A percentile compares a stretch with the other conserved stretches of the same genome.
Evolutionary conservation across 805 yeast species (phyloP).

Genomic region (Hanseniaspora lindneri): DNA sequence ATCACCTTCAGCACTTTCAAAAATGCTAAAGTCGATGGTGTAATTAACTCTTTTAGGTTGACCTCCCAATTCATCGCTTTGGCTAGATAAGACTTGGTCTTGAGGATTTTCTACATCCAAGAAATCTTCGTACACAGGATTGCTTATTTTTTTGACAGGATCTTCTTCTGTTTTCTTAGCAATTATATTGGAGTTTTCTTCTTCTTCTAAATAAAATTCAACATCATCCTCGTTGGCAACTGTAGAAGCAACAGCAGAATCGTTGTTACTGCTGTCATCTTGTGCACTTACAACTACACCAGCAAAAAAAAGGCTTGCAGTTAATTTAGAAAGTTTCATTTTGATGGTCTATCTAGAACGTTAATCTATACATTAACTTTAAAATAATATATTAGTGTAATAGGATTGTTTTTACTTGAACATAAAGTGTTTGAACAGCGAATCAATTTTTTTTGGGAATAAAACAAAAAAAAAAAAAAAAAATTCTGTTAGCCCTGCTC

Average conservation of each 20-base stretch:
- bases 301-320: neutral
- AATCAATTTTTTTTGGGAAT: too few relatives aligned
- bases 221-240: neutral
- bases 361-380: too few relatives aligned
- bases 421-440: too few relatives aligned
- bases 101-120: neutral
- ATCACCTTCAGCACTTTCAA: conserved; percentile 33
- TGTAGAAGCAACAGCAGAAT: neutral
- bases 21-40: conserved; percentile 38
- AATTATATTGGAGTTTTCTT: neutral
- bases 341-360: too few relatives aligned
- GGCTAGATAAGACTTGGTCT: neutral
- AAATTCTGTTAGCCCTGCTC: too few relatives aligned
- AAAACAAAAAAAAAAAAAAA: too few relatives aligned
- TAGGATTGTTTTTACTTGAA: too few relatives aligned
- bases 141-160: too few relatives aligned
- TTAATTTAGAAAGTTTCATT: neutral
- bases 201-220: neutral
- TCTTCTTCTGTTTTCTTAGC: neutral
- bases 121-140: too few relatives aligned
- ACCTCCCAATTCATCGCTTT: conserved; percentile 20
- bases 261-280: neutral
- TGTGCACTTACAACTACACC: neutral
- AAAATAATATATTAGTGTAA: too few relatives aligned
- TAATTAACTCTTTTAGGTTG: conserved; percentile 34